These are phyloP conservation scores for Amaranthus tricolor DNA, from an alignment of 179 eudicot genomes.

Conservation along the genomic window DNA sequence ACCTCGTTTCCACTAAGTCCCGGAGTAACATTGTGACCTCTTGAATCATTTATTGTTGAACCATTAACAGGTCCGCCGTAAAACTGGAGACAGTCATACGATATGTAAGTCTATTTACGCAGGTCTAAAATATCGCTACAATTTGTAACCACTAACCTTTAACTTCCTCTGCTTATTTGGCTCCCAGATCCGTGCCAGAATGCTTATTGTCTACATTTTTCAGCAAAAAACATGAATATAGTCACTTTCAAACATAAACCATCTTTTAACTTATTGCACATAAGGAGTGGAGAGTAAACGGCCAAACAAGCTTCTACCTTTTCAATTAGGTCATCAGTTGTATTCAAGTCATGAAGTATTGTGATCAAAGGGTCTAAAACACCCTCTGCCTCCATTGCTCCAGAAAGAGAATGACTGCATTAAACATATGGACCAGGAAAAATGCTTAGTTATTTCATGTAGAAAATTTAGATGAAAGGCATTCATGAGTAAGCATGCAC, in stretches of 20 bases:
- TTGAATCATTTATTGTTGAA: conserved; percentile 31
- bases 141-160: conserved; percentile 44
- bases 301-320: conserved; percentile 37
- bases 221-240: conserved; percentile 15
- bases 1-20: conserved; percentile 22
- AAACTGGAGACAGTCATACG: conserved; percentile 39
- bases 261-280: neutral
- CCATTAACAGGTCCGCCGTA: conserved; percentile 56
- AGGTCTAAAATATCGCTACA: neutral
- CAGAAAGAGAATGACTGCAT: conserved; percentile 61
- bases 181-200: conserved; percentile 70
- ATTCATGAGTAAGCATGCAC: neutral
- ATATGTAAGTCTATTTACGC: conserved; percentile 15
- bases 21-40: conserved; percentile 14
- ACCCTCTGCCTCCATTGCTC: conserved; percentile 57
- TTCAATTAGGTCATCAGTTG: conserved; percentile 38
- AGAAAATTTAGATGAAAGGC: neutral
- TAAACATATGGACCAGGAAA: conserved; percentile 11
- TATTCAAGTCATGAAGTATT: conserved; percentile 44
- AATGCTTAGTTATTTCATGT: neutral
- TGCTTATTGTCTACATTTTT: conserved; percentile 54
- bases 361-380: conserved; percentile 39
- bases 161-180: conserved; percentile 64
- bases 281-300: conserved; percentile 1
- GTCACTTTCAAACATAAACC: neutral